Conservation (phyloP, 345 rosid genomes). For the Cardamine resedifolia region DNA sequence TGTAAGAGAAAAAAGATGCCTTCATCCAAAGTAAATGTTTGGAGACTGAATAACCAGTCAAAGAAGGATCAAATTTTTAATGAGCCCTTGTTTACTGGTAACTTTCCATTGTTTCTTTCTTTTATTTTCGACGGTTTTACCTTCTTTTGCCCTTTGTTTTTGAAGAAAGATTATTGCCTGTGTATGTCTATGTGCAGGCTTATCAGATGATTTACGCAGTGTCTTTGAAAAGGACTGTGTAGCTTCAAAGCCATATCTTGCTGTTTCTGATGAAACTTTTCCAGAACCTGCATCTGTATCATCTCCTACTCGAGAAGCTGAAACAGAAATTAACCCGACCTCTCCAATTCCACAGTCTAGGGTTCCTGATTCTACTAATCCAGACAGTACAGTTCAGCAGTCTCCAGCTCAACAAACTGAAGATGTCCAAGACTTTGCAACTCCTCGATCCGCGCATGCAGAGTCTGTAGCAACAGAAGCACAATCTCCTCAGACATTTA, state of each 20-base stretch:
- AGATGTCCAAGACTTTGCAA: constrained; percentile 27
- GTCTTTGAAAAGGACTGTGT: constrained; percentile 45
- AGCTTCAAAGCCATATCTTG: constrained; percentile 45
- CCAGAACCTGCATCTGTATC: constrained; percentile 31
- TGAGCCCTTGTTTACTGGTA: constrained; percentile 67
- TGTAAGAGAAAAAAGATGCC: constrained; percentile 53
- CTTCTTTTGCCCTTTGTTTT: background rate
- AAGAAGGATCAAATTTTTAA: constrained; percentile 54
- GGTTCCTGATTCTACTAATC: constrained; percentile 17
- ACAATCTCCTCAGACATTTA: constrained; percentile 28
- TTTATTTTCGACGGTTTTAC: constrained; percentile 9
- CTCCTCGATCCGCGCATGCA: constrained; percentile 32
- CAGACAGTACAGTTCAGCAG: constrained; percentile 14
- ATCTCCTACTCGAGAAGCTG: constrained; percentile 36
- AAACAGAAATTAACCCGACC: constrained; percentile 24
- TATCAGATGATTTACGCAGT: constrained; percentile 43
- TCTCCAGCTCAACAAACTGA: constrained; percentile 33
- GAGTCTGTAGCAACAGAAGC: constrained; percentile 32
- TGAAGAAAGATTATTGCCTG: constrained; percentile 14
- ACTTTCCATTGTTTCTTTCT: background rate
- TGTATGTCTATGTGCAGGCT: constrained; percentile 46
- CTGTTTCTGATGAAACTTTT: constrained; percentile 40
- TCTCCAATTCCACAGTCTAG: constrained; percentile 10
- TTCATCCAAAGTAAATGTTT: constrained; percentile 47
- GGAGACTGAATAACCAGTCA: constrained; percentile 55